phyloP scores from a whole-genome alignment of 2,329 filamentous ascomycete species.

The Tolypocladium guangdongense region DNA sequence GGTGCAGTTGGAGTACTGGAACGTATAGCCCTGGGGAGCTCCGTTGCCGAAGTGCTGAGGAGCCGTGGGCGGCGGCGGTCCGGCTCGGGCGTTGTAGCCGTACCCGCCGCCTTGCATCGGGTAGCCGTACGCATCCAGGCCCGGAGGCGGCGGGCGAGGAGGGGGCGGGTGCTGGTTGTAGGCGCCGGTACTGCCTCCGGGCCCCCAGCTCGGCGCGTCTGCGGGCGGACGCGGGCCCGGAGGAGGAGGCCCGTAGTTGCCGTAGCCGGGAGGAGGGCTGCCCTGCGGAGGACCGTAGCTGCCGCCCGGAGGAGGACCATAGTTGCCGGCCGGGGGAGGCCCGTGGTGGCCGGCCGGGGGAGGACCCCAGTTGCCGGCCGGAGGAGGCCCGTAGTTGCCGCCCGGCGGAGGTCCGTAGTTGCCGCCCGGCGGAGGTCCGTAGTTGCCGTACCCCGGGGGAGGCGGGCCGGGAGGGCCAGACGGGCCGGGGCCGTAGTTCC shows the following conservation, averaged over 20 bases:
- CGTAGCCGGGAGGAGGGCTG: conserved; percentile 8
- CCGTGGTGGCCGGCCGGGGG: conserved; percentile 9
- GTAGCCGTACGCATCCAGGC: conserved; percentile 36
- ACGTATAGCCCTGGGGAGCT: conserved; percentile 57
- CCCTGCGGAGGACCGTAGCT: conserved; percentile 11
- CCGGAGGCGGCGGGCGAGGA: conserved; percentile 28
- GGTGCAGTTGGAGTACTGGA: conserved; percentile 67
- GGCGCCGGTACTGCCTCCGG: conserved; percentile 5
- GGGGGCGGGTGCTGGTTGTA: conserved; percentile 16
- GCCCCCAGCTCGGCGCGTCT: conserved; percentile 8
- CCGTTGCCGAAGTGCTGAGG: conserved; percentile 55
- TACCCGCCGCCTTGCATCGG: conserved; percentile 20
- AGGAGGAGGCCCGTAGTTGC: conserved; percentile 12
- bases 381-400: conserved; percentile 11
- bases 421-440: conserved; percentile 9
- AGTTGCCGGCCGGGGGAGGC: conserved; percentile 6
- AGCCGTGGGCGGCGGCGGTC: conserved; percentile 34
- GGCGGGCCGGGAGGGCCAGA: conserved; percentile 10
- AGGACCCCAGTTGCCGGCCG: conserved; percentile 11
- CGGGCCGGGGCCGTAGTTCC: conserved; percentile 14
- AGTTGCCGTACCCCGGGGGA: conserved; percentile 9
- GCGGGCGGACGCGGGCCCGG: conserved; percentile 8
- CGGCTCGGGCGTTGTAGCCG: conserved; percentile 17
- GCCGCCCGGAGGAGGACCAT: conserved; percentile 10
- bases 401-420: conserved; percentile 12